Evolutionary conservation across 2,329 filamentous ascomycete genomes (phyloP), one percentile per base, ranked within the genome.

Genomic region (Xylaria sp.): DNA sequence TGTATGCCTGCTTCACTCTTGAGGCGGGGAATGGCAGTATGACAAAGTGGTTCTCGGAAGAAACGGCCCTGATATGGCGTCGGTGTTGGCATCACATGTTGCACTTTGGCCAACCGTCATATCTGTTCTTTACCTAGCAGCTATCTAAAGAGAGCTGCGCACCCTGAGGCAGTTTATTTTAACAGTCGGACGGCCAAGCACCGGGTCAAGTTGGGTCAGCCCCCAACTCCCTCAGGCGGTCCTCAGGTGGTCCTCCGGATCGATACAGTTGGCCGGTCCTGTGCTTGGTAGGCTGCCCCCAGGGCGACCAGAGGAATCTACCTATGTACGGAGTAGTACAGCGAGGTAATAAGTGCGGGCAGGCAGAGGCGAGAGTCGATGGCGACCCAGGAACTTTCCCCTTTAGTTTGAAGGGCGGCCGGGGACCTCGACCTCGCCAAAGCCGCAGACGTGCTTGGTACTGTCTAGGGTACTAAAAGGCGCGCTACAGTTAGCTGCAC

Each of bases 311-410:
- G 18, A 57, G 64, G 10, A 18, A 37, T 50, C 15, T 46, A 44
- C 37, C 55, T 44, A 58, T 10, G 37, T 8, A 57, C 7, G 6
- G 44, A 13, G 18, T 34, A 31, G 10, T 20, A 34, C 37, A 54
- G 60, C 46, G n/a, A 48, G 37, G 39, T 41, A 64, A 51, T 46
- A 37, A 60, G 31, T 37, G 37, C 46, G 58, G 60, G 55, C 37
- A 44, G 51, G 51, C 63, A 68, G 58, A 73, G 67, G 64, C 69
- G 37, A 68, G 58, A 73, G 67, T 65, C 69, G 37, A 54, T 63
- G 70, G 71, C 71, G 72, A 72, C 71, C 72, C 73, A 71, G 65
- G 73, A 52, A 66, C 64, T 71, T 71, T 69, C 68, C 57, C 20
- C 65, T 61, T 65, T 52, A 61, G 56, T 57, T 39, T 20, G n/a